Percentiles rank a stretch among this genome's conserved stretches.
These are phyloP conservation scores for Thelephora aurantiotincta DNA, from an alignment of 768 basidiomycete genomes.

Conservation along the genomic window DNA sequence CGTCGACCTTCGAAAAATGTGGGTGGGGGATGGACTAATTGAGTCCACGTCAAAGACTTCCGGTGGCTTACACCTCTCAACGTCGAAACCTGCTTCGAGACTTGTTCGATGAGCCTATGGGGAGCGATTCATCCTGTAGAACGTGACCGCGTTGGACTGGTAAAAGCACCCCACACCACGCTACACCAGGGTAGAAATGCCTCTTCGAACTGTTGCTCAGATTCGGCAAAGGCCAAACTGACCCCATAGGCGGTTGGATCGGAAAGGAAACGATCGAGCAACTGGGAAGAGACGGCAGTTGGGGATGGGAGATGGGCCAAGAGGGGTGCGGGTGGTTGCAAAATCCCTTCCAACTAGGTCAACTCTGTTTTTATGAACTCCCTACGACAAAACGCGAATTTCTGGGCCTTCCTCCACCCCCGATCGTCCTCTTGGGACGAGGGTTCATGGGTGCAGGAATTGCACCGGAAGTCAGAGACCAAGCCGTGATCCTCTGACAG, in stretches of 20 bases:
- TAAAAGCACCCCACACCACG: slow-evolving; percentile 31
- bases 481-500: neutral
- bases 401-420: neutral
- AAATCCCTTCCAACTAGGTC: neutral
- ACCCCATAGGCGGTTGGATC: slow-evolving; percentile 59
- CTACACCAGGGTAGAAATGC: slow-evolving; percentile 45
- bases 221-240: slow-evolving; percentile 40
- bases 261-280: slow-evolving; percentile 33
- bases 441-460: too few species aligned
- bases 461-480: neutral
- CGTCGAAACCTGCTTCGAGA: neutral
- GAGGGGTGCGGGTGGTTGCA: slow-evolving; percentile 29
- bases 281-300: slow-evolving; percentile 31
- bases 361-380: neutral
- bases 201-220: slow-evolving; percentile 34
- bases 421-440: neutral
- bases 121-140: too few species aligned
- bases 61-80: slow-evolving; percentile 2
- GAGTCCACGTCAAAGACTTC: neutral
- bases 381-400: neutral
- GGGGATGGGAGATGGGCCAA: slow-evolving; percentile 43
- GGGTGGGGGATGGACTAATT: neutral
- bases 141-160: neutral
- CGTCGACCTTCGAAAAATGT: neutral
- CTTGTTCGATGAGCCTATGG: neutral